phyloP scores from a whole-genome alignment of 352 stramenopile genomes.

The Pythium aristosporum region DNA sequence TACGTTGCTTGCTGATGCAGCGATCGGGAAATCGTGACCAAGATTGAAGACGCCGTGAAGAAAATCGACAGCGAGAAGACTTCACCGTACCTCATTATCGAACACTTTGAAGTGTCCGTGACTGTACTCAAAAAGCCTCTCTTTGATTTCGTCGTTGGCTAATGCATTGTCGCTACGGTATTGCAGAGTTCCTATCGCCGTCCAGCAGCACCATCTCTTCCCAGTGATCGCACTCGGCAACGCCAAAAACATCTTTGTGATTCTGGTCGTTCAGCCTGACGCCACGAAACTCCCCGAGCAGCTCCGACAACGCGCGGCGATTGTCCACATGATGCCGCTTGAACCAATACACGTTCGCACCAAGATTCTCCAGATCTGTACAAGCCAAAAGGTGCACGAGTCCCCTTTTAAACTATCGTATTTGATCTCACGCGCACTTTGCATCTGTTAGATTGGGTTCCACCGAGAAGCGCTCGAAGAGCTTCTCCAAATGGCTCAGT shows the following conservation, averaged over 20 bases:
- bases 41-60: conserved; percentile 32
- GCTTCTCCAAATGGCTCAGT: conserved; percentile 31
- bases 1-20: conserved; percentile 16
- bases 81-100: conserved; percentile 45
- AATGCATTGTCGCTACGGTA: not conserved
- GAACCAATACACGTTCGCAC: conserved; percentile 41
- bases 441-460: conserved; percentile 51
- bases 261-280: conserved; percentile 56
- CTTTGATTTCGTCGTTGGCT: too few species aligned
- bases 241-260: conserved; percentile 50
- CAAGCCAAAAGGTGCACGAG: conserved; percentile 35
- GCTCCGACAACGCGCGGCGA: conserved; percentile 38
- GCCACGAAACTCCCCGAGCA: conserved; percentile 59
- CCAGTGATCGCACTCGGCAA: conserved; percentile 49
- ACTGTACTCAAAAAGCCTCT: not conserved
- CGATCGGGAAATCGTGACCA: conserved; percentile 43
- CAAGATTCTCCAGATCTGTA: conserved; percentile 59
- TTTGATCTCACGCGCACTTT: not conserved
- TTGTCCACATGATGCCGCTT: conserved; percentile 44
- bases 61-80: conserved; percentile 31
- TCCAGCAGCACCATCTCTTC: conserved; percentile 64
- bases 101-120: conserved; percentile 56
- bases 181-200: conserved; percentile 33
- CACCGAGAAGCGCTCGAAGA: conserved; percentile 55
- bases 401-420: not conserved